Conservation (phyloP, 78 protist species). For the Dictyostelium purpureum region DNA sequence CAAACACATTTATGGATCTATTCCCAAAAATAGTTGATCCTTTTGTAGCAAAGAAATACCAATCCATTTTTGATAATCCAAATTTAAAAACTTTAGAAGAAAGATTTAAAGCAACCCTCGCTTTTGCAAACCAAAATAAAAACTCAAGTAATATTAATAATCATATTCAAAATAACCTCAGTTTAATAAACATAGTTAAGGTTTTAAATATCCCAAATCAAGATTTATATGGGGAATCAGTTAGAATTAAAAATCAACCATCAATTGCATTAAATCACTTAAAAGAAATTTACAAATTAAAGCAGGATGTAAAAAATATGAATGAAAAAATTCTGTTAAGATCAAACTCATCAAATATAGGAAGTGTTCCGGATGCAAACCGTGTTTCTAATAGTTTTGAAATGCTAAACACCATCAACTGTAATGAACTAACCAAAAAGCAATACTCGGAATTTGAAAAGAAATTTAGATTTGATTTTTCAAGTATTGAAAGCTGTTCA, state of each 20-base stretch:
- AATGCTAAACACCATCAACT: not conserved
- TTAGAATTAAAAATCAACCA: slow-evolving; percentile 4
- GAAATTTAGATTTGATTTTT: slow-evolving; percentile 4
- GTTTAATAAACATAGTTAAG: not conserved
- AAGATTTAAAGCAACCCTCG: not conserved
- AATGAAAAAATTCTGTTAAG: not conserved
- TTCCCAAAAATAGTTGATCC: not conserved
- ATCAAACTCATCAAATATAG: not conserved
- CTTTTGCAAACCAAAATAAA: no score
- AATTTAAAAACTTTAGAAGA: not conserved
- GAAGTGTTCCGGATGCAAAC: no score
- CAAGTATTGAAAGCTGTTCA: not conserved
- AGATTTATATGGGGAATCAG: not conserved
- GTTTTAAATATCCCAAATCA: not conserved
- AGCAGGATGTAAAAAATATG: not conserved
- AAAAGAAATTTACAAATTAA: not conserved
- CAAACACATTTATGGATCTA: not conserved
- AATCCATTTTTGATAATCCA: not conserved
- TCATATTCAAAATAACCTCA: not conserved
- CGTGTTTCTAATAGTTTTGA: no score
- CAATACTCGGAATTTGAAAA: not conserved
- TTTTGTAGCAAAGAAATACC: not conserved
- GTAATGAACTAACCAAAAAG: not conserved
- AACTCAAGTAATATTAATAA: no score
- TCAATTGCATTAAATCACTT: not conserved